Evolutionary conservation across 148 eudicot species (phyloP), one percentile per base, ranked within the genome.

Genomic region (Arctostaphylos glauca): DNA sequence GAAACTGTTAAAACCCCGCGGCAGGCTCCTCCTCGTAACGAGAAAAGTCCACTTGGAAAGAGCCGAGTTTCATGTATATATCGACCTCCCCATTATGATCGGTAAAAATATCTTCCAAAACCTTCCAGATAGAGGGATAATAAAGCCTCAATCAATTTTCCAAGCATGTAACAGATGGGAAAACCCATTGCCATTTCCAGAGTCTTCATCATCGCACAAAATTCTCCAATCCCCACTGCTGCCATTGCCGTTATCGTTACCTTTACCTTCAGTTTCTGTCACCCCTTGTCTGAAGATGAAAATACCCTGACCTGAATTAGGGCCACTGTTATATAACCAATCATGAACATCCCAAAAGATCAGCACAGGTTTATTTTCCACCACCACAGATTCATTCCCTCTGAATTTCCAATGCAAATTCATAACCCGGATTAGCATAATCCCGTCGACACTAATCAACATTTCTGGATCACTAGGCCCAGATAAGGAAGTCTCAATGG

Each of bases 321-420:
- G 56, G 13, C 70, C 70, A 64, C 7, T 9, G 2, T 5, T 15
- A 7, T 64, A 80, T 16, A 80, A 48, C 82, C 82, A 80, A 16
- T 48, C 31, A 23, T 80, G 82, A 46, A 64, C 74, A 25, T 80
- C 74, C 82, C 82, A 80, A 23, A 47, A 80, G 12, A 80, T 80
- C 21, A 47, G 58, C 21, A 80, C n/a, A 9, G 75, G 74, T 25
- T 12, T 7, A 8, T 66, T 9, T 9, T 50, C 74, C 10, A 64
- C 82, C 74, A 66, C 5, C 12, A 80, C 74, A 7, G 74, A 25
- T 21, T 80, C 49, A 80, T 67, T 80, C 50, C 82, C 82, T 19
- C 82, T 59, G 15, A 80, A 80, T 67, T 47, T 67, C 82, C 74
- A 80, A 7, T 80, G 74, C 46, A 80, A 25, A n/a, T 64, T 64